phyloP scores from a whole-genome alignment of 306 rosid genomes.

The Dryas octopetala region DNA sequence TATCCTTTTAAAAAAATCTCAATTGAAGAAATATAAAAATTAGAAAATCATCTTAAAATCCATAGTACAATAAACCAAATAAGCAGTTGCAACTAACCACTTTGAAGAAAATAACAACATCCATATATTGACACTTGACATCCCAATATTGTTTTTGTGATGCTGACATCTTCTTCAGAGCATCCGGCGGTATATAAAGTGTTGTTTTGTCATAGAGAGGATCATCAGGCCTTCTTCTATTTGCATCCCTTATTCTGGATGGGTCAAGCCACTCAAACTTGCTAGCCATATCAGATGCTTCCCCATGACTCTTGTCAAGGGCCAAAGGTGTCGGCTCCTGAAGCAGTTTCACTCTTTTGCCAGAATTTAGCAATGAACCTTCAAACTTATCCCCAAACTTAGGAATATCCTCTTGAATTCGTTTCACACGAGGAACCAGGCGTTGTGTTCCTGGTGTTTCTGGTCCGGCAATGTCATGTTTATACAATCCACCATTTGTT shows the following conservation, averaged over 20 bases:
- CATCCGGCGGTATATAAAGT: conserved; percentile 77
- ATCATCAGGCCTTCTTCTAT: conserved; percentile 60
- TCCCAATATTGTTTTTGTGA: conserved; percentile 95
- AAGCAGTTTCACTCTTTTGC: conserved; percentile 63
- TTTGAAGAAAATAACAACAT: conserved; percentile 81
- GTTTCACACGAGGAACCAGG: conserved; percentile 54
- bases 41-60: not conserved
- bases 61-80: not conserved
- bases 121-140: conserved; percentile 91
- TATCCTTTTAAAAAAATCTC: not conserved
- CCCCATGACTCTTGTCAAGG: conserved; percentile 40
- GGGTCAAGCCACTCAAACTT: conserved; percentile 95
- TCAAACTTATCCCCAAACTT: conserved; percentile 32
- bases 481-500: conserved; percentile 26
- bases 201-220: conserved; percentile 70
- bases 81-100: conserved; percentile 63
- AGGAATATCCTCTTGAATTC: conserved; percentile 54
- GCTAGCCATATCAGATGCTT: conserved; percentile 51
- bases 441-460: conserved; percentile 79
- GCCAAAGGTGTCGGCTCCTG: conserved; percentile 36
- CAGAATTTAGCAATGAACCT: conserved; percentile 39
- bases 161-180: conserved; percentile 77
- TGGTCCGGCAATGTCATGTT: conserved; percentile 50
- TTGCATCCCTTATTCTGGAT: conserved; percentile 74
- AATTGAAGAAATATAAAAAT: not conserved